Base-by-base conservation (phyloP, 805 yeast genomes). In the Henningerozyma blattae region DNA sequence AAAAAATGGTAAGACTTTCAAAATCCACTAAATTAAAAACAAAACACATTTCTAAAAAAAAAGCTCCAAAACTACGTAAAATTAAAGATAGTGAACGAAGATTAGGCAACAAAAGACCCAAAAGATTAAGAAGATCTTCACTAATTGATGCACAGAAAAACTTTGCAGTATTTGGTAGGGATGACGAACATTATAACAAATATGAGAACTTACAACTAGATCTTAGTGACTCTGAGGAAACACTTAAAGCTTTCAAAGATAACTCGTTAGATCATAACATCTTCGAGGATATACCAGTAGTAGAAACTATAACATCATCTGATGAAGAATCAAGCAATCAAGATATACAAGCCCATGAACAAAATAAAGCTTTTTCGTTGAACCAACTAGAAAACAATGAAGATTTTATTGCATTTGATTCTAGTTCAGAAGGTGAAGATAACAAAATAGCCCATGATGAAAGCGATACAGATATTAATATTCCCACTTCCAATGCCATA, bases 321-420 rank as follows among this genome's bases (percentile, higher is more conserved):
- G 28, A 35, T 24, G 32, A 29, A 25, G 8, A 31, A 15, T 4
- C n/a, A 14, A 30, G 1, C 12, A 20, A 20, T 20, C 8, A 9
- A 8, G 12, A 20, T 8, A 12, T 9, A 12, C 27, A 24, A 24
- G 13, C 20, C 15, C 17, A 19, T 18, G 12, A 24, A 24, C n/a
- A n/a, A n/a, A n/a, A n/a, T n/a, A n/a, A n/a, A n/a, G n/a, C n/a
- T n/a, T n/a, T n/a, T n/a, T n/a, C n/a, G n/a, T n/a, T n/a, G 27
- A 24, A 24, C 27, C 35, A 29, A 12, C 22, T 46, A 16, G 38
- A 37, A 3, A 32, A 32, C 1, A 65, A 65, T 36, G 55, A 49
- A 6, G 71, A 66, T 39, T 66, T 59, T 42, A 66, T 66, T 22
- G 62, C 66, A 2, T 47, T 66, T 15, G 61, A 61, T 8, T 47